Evolutionary conservation across 2,329 filamentous ascomycete species (phyloP), one percentile per base, ranked within the genome.

Genomic region (Cyclaneusma minus): DNA sequence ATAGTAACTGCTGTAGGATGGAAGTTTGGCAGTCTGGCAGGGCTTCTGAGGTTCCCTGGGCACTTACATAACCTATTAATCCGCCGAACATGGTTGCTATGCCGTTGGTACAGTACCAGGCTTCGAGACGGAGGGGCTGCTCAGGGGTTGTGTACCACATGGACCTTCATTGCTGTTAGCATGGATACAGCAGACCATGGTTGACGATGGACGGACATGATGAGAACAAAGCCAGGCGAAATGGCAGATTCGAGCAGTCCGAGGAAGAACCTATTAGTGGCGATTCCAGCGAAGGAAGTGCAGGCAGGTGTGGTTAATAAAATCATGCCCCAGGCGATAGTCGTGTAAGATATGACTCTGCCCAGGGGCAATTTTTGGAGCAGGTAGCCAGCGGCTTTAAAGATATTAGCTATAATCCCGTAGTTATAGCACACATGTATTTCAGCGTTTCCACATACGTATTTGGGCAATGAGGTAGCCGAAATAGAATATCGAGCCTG

Each of bases 161-260:
- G 5, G 59, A 60, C 0, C 68, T 75, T 20, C 75, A 64, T 3
- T 75, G 45, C 53, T 74, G 42, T 13, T 25, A 24, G 6, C 25
- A 24, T 3, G 29, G 29, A n/a, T n/a, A n/a, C n/a, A n/a, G n/a
- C n/a, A n/a, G 9, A 4, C 14, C 15, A 19, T n/a, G 14, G 16
- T 19, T 5, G 19, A 27, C 24, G n/a, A n/a, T n/a, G n/a, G n/a
- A 68, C 68, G 11, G 56, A 64, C 2, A 69, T 76, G 36, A 78
- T 57, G 2, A 78, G 53, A 0, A 68, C 64, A 36, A 76, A 76
- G 0, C 70, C 69, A 0, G 72, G 73, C 1, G 68, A 74, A 2
- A 77, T 68, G 0, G 69, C 66, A 0, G 68, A 56, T 41, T 79
- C 73, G 27, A 72, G 71, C 2, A 71, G 55, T 14, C 73, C 73